phyloP scores from a whole-genome alignment of 164 flowering plant species.

The Buxus sempervirens region DNA sequence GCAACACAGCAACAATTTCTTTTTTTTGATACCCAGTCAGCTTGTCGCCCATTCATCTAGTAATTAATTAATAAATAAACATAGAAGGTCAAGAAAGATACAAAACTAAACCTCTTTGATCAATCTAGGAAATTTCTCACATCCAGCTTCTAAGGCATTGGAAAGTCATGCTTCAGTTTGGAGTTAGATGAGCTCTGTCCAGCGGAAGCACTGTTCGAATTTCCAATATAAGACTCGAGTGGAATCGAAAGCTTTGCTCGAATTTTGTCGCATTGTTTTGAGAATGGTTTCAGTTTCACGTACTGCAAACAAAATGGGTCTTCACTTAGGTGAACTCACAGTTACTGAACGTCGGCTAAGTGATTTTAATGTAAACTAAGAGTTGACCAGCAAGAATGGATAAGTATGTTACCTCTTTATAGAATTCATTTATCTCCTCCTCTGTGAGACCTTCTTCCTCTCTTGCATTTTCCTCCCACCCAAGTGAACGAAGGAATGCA shows the following conservation, averaged over 20 bases:
- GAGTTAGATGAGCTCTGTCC: constrained; percentile 44
- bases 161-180: constrained; percentile 34
- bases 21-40: constrained; percentile 16
- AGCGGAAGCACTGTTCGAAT: constrained; percentile 23
- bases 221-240: constrained; percentile 22
- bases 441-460: constrained; percentile 84
- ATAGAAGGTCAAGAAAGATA: constrained; percentile 7
- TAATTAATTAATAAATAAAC: constrained; percentile 17
- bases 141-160: constrained; percentile 3
- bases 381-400: too few species aligned
- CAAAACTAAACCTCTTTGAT: constrained; percentile 26
- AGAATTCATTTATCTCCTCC: constrained; percentile 81
- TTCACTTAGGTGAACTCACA: background rate
- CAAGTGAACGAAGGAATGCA: constrained; percentile 81
- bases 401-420: constrained; percentile 23
- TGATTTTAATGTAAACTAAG: background rate
- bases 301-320: constrained; percentile 30
- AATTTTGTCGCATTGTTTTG: constrained; percentile 24
- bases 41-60: constrained; percentile 23
- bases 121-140: constrained; percentile 15
- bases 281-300: constrained; percentile 37
- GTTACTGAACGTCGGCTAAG: background rate
- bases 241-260: constrained; percentile 28
- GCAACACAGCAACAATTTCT: constrained; percentile 19
- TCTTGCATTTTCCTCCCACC: constrained; percentile 77